phyloP scores from a whole-genome alignment of 2,329 filamentous ascomycete species.

The Fusarium mexicanum region DNA sequence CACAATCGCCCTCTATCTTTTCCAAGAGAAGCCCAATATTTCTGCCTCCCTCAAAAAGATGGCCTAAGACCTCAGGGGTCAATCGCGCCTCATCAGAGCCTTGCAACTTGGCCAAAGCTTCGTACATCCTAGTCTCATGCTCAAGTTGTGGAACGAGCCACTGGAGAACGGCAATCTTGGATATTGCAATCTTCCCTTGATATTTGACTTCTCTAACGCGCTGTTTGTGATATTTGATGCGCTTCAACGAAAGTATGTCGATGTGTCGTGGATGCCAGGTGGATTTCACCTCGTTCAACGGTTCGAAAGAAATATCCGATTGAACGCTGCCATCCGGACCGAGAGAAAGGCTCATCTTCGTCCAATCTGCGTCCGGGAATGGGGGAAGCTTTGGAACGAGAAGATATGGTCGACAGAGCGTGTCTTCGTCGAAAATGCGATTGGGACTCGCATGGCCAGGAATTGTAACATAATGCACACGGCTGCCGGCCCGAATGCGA shows the following conservation, averaged over 20 bases:
- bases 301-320: not conserved
- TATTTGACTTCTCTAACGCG: not conserved
- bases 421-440: rapidly evolving
- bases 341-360: not conserved
- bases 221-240: not conserved
- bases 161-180: not conserved
- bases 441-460: not conserved
- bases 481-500: not conserved
- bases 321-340: not conserved
- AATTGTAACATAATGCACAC: not conserved
- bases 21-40: not conserved
- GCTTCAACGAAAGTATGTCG: not conserved
- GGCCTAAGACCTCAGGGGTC: rapidly evolving
- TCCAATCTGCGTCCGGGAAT: not conserved
- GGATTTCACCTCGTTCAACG: not conserved
- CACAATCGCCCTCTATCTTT: not conserved
- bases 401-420: not conserved
- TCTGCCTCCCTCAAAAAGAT: not conserved
- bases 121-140: not conserved
- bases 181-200: rapidly evolving
- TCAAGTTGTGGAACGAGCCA: not conserved
- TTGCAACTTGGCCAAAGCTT: not conserved
- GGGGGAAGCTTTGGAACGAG: not conserved
- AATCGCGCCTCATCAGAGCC: not conserved
- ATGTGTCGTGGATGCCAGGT: not conserved